These are phyloP conservation scores for Cryptomeria japonica DNA, from an alignment of 75 land plant species.

Conservation along the genomic window DNA sequence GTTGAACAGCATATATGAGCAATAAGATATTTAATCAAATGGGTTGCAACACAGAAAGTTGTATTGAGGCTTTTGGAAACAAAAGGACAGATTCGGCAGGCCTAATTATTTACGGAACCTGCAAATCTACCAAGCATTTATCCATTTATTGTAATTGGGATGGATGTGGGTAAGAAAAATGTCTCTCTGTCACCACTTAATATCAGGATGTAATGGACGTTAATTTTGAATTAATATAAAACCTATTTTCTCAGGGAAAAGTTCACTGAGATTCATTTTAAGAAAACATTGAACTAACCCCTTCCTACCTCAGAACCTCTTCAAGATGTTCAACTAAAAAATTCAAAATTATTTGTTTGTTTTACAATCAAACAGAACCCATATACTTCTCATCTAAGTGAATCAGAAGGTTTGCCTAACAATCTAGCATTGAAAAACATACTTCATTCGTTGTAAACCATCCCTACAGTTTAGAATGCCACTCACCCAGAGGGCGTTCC, in stretches of 20 bases:
- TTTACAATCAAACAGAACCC: neutral
- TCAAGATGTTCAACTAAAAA: neutral
- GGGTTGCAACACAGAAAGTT: neutral
- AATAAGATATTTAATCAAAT: no score
- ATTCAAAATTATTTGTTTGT: neutral
- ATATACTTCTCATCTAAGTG: neutral
- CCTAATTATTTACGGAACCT: neutral
- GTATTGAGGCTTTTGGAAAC: neutral
- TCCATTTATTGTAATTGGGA: neutral
- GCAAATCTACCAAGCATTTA: neutral
- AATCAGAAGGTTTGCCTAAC: neutral
- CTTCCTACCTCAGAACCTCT: neutral
- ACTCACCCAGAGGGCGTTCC: slow-evolving; percentile 14
- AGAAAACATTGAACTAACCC: neutral
- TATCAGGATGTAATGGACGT: neutral
- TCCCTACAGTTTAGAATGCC: neutral
- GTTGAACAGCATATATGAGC: no score
- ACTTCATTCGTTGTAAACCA: neutral
- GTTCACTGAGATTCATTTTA: neutral
- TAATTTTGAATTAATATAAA: neutral
- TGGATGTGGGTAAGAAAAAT: neutral
- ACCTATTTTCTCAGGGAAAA: neutral
- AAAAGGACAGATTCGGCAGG: neutral
- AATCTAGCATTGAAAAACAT: neutral
- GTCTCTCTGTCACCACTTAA: neutral